Conservation (phyloP, 768 basidiomycete species). For the Tricholoma bakamatsutake region DNA sequence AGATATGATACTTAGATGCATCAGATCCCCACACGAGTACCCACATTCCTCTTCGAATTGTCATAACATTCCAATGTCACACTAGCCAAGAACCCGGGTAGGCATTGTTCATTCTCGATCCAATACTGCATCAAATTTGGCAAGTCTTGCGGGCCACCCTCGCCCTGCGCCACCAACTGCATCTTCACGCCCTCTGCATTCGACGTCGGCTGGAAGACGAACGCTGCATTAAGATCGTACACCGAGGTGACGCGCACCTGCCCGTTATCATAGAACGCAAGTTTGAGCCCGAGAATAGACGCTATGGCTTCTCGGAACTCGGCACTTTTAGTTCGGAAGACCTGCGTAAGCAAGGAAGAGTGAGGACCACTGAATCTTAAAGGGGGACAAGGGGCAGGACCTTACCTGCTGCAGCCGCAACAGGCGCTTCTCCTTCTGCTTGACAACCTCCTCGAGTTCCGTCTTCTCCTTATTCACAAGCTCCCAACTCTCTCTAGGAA, state of each 20-base stretch:
- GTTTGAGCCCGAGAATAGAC: constrained; percentile 84
- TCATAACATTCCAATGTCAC: constrained; percentile 88
- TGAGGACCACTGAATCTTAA: neutral
- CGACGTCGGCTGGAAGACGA: constrained; percentile 72
- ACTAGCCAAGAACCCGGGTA: constrained; percentile 85
- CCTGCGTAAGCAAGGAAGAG: constrained; percentile 32
- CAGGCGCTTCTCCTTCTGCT: constrained; percentile 79
- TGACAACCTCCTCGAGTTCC: constrained; percentile 57
- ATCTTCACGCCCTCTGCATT: constrained; percentile 41
- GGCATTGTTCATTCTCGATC: constrained; percentile 81
- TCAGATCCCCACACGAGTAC: neutral
- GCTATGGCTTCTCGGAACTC: constrained; percentile 92
- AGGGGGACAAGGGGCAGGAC: neutral
- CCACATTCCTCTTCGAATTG: constrained; percentile 43
- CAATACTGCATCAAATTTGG: constrained; percentile 77
- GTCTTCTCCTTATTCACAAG: constrained; percentile 61
- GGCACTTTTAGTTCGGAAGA: constrained; percentile 77
- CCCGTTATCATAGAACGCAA: constrained; percentile 88
- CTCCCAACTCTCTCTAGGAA: constrained; percentile 80
- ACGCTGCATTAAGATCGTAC: constrained; percentile 82
- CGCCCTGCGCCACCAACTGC: constrained; percentile 71
- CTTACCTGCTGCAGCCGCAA: constrained; percentile 73
- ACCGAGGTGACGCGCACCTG: constrained; percentile 87
- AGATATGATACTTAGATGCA: neutral
- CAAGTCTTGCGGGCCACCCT: constrained; percentile 69